Conservation (phyloP, 169 alveolate species). For the Eimeria acervulina region DNA sequence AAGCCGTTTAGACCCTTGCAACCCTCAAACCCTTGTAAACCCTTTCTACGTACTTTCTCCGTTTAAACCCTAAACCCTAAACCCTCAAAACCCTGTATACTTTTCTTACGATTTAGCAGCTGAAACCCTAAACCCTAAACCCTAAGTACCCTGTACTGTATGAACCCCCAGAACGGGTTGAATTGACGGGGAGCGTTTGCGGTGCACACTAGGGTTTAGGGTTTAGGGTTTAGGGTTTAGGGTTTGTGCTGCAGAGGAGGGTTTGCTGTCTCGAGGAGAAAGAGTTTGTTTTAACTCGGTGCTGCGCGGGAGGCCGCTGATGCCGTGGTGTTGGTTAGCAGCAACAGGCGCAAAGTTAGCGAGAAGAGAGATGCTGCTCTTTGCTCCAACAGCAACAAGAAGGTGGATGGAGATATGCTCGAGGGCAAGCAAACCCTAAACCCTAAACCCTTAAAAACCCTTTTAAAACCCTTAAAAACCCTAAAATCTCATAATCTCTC, state of each 20-base stretch:
- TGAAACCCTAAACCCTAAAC: constrained; percentile 3
- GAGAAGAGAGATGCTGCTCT: constrained; percentile 55
- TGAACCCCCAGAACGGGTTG: too few species aligned
- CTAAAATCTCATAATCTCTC: not conserved
- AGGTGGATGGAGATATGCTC: constrained; percentile 80
- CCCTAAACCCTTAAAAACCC: constrained; percentile 46
- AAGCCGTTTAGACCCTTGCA: not conserved
- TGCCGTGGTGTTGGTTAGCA: constrained; percentile 67
- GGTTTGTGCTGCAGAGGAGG: not conserved
- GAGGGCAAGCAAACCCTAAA: constrained; percentile 42
- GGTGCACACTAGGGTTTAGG: not conserved
- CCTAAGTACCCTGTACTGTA: not conserved
- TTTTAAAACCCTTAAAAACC: not conserved
- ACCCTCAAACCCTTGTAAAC: not conserved
- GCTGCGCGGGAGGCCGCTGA: constrained; percentile 2
- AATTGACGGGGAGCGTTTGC: too few species aligned
- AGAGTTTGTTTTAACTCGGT: not conserved
- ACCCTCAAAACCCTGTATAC: too few species aligned
- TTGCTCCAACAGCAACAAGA: constrained; percentile 78
- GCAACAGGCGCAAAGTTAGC: constrained; percentile 45
- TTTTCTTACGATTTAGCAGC: too few species aligned
- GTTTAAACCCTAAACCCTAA: not conserved
- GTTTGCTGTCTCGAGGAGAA: not conserved
- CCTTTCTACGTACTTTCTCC: too few species aligned
- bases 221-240: constrained; percentile 22